A percentile compares a stretch with the other conserved stretches of the same genome.
These are phyloP conservation scores for Talaromyces sp. DNA, from an alignment of 2,329 filamentous ascomycete genomes.

Conservation along the genomic window DNA sequence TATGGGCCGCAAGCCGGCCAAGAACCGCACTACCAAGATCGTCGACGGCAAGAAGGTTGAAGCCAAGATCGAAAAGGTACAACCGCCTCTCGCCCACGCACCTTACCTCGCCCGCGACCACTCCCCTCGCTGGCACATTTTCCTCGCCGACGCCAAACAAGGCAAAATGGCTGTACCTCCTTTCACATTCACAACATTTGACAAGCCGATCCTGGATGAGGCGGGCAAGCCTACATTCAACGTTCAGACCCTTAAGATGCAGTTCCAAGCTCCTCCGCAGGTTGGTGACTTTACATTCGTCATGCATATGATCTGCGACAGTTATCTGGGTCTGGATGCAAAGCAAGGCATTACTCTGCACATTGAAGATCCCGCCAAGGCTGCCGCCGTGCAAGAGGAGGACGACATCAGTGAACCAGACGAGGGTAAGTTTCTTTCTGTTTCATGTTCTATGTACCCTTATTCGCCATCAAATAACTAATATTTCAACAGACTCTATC, in stretches of 20 bases:
- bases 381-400: constrained; percentile 75
- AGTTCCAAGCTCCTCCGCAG: constrained; percentile 93
- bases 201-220: constrained; percentile 80
- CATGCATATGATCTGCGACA: constrained; percentile 91
- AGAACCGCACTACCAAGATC: constrained; percentile 68
- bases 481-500: constrained; percentile 67
- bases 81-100: constrained; percentile 84
- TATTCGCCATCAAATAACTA: constrained; percentile 3
- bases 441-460: neutral
- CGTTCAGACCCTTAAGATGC: constrained; percentile 94
- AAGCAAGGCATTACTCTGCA: constrained; percentile 87
- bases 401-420: constrained; percentile 98
- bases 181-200: constrained; percentile 91
- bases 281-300: constrained; percentile 92
- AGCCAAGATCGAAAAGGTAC: constrained; percentile 64
- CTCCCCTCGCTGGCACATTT: constrained; percentile 89
- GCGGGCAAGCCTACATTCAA: constrained; percentile 87
- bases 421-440: constrained; percentile 70
- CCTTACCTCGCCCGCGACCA: constrained; percentile 90
- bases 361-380: constrained; percentile 87
- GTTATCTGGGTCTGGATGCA: constrained; percentile 90
- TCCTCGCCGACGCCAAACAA: constrained; percentile 90
- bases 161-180: constrained; percentile 96
- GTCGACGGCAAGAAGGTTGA: constrained; percentile 55
- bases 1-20: constrained; percentile 67